Evolutionary conservation across 2,329 filamentous ascomycete species (phyloP).

Genomic region (Colletotrichum sojae): DNA sequence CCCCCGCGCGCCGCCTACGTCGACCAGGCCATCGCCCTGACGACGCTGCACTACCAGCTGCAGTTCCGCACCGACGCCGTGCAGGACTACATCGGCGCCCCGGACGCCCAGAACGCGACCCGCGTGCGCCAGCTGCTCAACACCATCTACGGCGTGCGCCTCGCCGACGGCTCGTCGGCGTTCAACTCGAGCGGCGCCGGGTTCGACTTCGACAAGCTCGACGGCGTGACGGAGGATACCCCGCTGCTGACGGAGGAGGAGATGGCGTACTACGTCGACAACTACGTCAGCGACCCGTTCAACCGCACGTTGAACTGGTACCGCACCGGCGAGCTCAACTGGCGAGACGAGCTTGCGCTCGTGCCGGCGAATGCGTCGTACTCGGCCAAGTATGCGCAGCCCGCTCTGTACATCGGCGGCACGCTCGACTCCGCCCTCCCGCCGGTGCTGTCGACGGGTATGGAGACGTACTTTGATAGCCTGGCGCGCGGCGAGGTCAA

Average conservation of each 20-base stretch:
- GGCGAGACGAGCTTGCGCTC: slow-evolving; percentile 77
- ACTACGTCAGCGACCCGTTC: slow-evolving; percentile 80
- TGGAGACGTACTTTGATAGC: slow-evolving; percentile 74
- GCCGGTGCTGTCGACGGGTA: slow-evolving; percentile 74
- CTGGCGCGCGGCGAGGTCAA: slow-evolving; percentile 73
- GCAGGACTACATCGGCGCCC: slow-evolving; percentile 31
- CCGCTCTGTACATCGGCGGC: slow-evolving; percentile 79
- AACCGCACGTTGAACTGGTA: slow-evolving; percentile 92
- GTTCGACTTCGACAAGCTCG: slow-evolving; percentile 71
- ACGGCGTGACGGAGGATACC: slow-evolving; percentile 62
- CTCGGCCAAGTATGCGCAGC: slow-evolving; percentile 63
- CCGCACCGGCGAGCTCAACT: slow-evolving; percentile 80
- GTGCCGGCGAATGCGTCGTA: slow-evolving; percentile 62
- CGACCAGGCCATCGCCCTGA: slow-evolving; percentile 70
- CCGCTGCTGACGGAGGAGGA: slow-evolving; percentile 76
- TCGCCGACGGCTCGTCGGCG: slow-evolving; percentile 63
- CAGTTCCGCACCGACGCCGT: slow-evolving; percentile 77
- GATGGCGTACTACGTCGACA: slow-evolving; percentile 81
- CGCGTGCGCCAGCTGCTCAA: slow-evolving; percentile 76
- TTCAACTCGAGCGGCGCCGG: slow-evolving; percentile 71
- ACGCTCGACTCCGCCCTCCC: slow-evolving; percentile 76
- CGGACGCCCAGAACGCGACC: slow-evolving; percentile 65
- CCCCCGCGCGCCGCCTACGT: slow-evolving; percentile 65
- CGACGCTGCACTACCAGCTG: slow-evolving; percentile 82
- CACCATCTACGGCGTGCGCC: slow-evolving; percentile 75